Evolutionary conservation across 2,329 filamentous ascomycete species (phyloP), one percentile per base, ranked within the genome.

Genomic region (Pestalotiopsis sp.): DNA sequence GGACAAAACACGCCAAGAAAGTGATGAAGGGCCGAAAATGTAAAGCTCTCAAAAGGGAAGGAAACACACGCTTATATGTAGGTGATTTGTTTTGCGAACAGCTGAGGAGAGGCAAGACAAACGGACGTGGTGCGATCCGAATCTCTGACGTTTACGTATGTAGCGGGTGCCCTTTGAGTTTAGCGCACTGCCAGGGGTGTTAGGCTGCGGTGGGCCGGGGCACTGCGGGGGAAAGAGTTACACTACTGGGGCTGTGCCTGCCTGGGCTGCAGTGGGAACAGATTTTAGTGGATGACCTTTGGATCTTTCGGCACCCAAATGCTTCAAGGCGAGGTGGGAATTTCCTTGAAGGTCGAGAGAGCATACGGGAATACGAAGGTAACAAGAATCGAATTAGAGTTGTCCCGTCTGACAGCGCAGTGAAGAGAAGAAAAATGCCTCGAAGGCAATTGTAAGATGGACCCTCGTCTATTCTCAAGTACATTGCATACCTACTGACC

Each of bases 31-130:
- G 13, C 17, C 45, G 1, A n/a, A n/a, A 52, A 52, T n/a, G 6
- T 20, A 6, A n/a, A n/a, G 45, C 45, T 52, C 9, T 52, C 45
- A 23, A 4, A 27, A 58, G n/a, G 17, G 41, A 12, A 45, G 63
- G 39, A 36, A 31, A 65, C 63, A 65, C 63, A 11, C 7, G 41
- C 41, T n/a, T 55, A 55, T 65, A 65, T 65, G 63, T 65, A 65
- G 41, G 4, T 41, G 45, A 27, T 39, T 45, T 55, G 23, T 57
- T 52, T 52, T 20, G 5, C 14, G 31, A 36, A 9, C 45, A 52
- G 45, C 45, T 52, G 45, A 52, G 6, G 45, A n/a, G 45, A 52
- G 63, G 63, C 20, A 55, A 39, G 38, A 52, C 39, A 39, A 38
- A 36, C 36, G 27, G 59, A 52, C 20, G 63, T 65, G 63, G 63